Evolutionary conservation across 2,329 filamentous ascomycete genomes (phyloP).

Genomic region (Ophiostoma fasciatum): DNA sequence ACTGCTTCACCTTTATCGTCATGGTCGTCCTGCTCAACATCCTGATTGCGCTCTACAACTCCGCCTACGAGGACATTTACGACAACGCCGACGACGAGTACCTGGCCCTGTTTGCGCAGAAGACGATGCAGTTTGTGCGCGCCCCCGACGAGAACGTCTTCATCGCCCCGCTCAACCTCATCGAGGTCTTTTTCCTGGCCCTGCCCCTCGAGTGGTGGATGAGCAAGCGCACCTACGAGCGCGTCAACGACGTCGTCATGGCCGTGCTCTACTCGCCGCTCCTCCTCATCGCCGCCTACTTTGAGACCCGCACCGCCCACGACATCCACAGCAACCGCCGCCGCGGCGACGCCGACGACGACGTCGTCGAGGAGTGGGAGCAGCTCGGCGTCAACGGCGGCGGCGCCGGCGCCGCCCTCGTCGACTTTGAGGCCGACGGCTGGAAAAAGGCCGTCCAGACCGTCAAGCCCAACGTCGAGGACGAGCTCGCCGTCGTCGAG

Average conservation of each 20-base stretch:
- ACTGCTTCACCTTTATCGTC: constrained; percentile 93
- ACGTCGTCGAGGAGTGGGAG: constrained; percentile 86
- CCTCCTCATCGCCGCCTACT: constrained; percentile 59
- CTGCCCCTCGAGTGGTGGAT: constrained; percentile 95
- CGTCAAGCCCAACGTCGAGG: constrained; percentile 69
- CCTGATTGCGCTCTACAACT: constrained; percentile 93
- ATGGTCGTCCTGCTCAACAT: constrained; percentile 81
- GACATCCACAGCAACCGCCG: constrained; percentile 59
- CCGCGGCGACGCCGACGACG: constrained; percentile 78
- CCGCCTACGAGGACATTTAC: constrained; percentile 88
- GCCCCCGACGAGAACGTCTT: constrained; percentile 98
- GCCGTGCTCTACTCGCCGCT: constrained; percentile 67
- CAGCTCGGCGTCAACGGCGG: constrained; percentile 57
- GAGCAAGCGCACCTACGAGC: constrained; percentile 54
- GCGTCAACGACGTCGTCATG: constrained; percentile 64
- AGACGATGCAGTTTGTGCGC: constrained; percentile 92
- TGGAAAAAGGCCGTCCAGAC: constrained; percentile 69
- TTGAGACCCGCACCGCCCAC: constrained; percentile 52
- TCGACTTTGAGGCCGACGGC: constrained; percentile 57
- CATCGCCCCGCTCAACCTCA: constrained; percentile 86
- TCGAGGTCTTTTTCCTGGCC: constrained; percentile 69
- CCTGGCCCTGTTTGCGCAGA: constrained; percentile 81
- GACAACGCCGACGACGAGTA: constrained; percentile 91
- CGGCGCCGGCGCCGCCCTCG: constrained; percentile 42
- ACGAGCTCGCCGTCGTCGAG: constrained; percentile 62